phyloP scores from a whole-genome alignment of 139 green algal species.

The Raphidocelis subcapitata region DNA sequence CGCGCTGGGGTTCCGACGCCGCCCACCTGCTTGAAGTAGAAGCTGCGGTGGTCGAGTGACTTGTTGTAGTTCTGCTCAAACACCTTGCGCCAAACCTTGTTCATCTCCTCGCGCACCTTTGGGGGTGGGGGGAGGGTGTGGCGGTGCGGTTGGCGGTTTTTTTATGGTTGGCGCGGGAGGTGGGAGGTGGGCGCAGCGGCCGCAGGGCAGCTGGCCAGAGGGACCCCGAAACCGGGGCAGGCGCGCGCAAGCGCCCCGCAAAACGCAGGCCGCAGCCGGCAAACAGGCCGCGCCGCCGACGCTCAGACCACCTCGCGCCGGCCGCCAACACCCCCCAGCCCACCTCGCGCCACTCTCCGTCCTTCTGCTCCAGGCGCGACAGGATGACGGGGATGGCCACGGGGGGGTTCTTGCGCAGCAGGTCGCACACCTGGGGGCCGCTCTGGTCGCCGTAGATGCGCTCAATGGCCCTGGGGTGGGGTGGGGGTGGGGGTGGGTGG shows the following conservation, averaged over 20 bases:
- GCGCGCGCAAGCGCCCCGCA: too few species aligned
- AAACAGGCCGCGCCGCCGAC: too few species aligned
- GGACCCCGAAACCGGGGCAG: too few species aligned
- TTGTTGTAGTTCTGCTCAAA: slow-evolving; percentile 98
- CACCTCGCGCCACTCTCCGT: slow-evolving; percentile 80
- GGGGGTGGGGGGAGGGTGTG: background rate
- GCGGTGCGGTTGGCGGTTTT: too few species aligned
- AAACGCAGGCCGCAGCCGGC: too few species aligned
- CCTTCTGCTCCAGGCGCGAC: slow-evolving; percentile 89
- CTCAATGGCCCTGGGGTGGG: slow-evolving; percentile 81
- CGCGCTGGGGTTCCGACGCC: slow-evolving; percentile 25
- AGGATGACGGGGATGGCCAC: slow-evolving; percentile 88
- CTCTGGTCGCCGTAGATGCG: slow-evolving; percentile 81
- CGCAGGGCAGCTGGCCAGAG: too few species aligned
- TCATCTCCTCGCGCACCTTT: slow-evolving; percentile 76
- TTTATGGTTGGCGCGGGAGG: too few species aligned
- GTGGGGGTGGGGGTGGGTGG: too few species aligned
- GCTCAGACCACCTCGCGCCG: too few species aligned
- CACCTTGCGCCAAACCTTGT: slow-evolving; percentile 80
- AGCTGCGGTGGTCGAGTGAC: slow-evolving; percentile 95
- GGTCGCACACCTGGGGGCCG: slow-evolving; percentile 57
- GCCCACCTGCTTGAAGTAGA: slow-evolving; percentile 99
- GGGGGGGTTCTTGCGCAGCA: slow-evolving; percentile 86
- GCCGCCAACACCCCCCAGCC: too few species aligned
- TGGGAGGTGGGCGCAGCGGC: too few species aligned